These are phyloP conservation scores for Allantophomopsis cytisporea DNA, from an alignment of 2,329 filamentous ascomycete species.

Conservation along the genomic window DNA sequence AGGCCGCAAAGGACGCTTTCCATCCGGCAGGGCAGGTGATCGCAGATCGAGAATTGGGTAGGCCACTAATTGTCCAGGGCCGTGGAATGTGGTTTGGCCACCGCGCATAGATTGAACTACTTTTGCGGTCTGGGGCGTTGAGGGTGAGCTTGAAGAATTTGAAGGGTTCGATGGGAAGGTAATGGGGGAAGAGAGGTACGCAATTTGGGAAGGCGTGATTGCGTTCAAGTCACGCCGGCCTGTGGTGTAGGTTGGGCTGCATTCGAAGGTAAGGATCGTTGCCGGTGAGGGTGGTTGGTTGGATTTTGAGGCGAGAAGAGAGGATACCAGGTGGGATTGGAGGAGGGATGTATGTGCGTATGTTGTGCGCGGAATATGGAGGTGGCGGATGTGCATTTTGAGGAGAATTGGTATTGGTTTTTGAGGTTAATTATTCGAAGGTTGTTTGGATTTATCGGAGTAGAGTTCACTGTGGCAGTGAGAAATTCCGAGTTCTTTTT, in stretches of 20 bases:
- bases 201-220: slow-evolving; percentile 30
- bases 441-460: too few species aligned
- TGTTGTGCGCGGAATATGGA: slow-evolving; percentile 39
- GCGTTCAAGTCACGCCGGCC: slow-evolving; percentile 60
- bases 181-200: slow-evolving; percentile 21
- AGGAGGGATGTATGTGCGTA: slow-evolving; percentile 40
- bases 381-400: slow-evolving; percentile 41
- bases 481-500: too few species aligned
- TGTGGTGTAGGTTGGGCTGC: slow-evolving; percentile 75
- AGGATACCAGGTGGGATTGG: slow-evolving; percentile 40
- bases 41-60: slow-evolving; percentile 83
- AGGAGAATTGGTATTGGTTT: too few species aligned
- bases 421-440: too few species aligned
- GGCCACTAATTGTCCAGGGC: slow-evolving; percentile 82
- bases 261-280: slow-evolving; percentile 57
- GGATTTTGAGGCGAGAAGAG: slow-evolving; percentile 40
- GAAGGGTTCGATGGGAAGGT: slow-evolving; percentile 3
- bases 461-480: too few species aligned
- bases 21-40: slow-evolving; percentile 25
- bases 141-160: not conserved
- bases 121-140: slow-evolving; percentile 4
- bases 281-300: slow-evolving; percentile 21
- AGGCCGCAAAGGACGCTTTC: slow-evolving; percentile 36
- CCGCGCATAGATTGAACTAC: slow-evolving; percentile 44
- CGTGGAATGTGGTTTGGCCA: slow-evolving; percentile 89